Evolutionary conservation across 75 land plant genomes (phyloP).

Genomic region (Ceratopteris richardii): DNA sequence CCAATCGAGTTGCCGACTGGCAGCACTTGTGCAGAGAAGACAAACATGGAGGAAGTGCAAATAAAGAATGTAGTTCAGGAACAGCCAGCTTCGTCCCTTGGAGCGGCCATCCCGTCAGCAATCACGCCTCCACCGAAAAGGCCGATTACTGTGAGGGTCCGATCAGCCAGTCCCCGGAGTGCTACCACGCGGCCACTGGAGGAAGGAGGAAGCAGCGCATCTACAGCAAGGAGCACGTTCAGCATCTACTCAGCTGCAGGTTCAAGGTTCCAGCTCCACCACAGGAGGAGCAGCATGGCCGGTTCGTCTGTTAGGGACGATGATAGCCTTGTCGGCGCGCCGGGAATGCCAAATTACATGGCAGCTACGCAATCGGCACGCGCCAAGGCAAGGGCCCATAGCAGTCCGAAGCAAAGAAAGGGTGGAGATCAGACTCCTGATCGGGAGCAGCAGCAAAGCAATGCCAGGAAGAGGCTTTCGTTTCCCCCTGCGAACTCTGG

Average conservation of each 20-base stretch:
- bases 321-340: constrained; percentile 3
- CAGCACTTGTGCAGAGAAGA: no score
- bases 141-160: constrained; percentile 1
- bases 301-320: constrained; percentile 7
- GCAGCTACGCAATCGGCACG: constrained; percentile 18
- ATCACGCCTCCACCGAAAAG: no score
- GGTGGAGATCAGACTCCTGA: constrained; percentile 12
- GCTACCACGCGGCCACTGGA: background rate
- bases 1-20: no score
- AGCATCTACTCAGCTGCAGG: constrained; percentile 34
- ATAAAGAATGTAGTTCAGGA: no score
- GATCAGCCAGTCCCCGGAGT: constrained; percentile 41
- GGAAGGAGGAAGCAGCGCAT: constrained; percentile 18
- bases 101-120: background rate
- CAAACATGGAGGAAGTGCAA: no score
- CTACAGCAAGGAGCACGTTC: constrained; percentile 7
- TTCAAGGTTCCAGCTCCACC: constrained; percentile 29
- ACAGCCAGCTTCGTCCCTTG: background rate
- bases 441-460: constrained; percentile 62
- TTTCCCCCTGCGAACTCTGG: constrained; percentile 15
- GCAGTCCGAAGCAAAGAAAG: constrained; percentile 13
- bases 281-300: constrained; percentile 26
- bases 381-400: constrained; percentile 15
- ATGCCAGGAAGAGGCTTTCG: constrained; percentile 20
- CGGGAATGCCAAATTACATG: constrained; percentile 15